These are phyloP conservation scores for Cadophora gregata DNA, from an alignment of 2,329 filamentous ascomycete species.

Conservation along the genomic window DNA sequence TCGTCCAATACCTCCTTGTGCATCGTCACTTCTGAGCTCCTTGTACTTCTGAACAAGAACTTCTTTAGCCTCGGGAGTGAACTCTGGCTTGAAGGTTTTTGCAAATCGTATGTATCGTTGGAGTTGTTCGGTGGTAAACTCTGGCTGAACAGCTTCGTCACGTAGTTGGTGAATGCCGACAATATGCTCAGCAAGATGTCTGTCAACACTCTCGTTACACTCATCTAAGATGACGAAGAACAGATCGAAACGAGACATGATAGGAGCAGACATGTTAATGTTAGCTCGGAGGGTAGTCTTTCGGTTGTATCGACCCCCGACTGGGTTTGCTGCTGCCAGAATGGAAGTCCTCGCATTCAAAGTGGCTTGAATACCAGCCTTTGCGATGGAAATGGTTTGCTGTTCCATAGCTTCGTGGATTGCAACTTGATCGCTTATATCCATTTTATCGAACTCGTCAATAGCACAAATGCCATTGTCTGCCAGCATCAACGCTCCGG, in stretches of 20 bases:
- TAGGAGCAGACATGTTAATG: constrained; percentile 98
- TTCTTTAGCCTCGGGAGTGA: constrained; percentile 84
- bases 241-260: constrained; percentile 99
- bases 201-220: constrained; percentile 90
- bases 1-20: constrained; percentile 89
- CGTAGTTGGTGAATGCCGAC: constrained; percentile 91
- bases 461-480: constrained; percentile 98
- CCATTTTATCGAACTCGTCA: constrained; percentile 99
- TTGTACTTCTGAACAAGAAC: constrained; percentile 93
- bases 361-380: constrained; percentile 97
- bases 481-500: constrained; percentile 95
- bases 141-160: constrained; percentile 88
- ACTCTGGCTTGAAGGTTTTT: constrained; percentile 90
- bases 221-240: constrained; percentile 99
- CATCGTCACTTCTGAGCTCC: constrained; percentile 89
- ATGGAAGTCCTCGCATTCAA: constrained; percentile 95
- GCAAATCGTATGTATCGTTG: constrained; percentile 98
- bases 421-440: constrained; percentile 93
- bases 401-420: constrained; percentile 99
- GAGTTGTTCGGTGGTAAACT: constrained; percentile 94
- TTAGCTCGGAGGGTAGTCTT: constrained; percentile 93
- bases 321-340: constrained; percentile 93
- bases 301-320: constrained; percentile 95
- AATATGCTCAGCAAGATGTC: constrained; percentile 92
- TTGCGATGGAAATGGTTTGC: constrained; percentile 98